Evolutionary conservation across 768 basidiomycete species (phyloP).

Genomic region (Termitomyces sp.): DNA sequence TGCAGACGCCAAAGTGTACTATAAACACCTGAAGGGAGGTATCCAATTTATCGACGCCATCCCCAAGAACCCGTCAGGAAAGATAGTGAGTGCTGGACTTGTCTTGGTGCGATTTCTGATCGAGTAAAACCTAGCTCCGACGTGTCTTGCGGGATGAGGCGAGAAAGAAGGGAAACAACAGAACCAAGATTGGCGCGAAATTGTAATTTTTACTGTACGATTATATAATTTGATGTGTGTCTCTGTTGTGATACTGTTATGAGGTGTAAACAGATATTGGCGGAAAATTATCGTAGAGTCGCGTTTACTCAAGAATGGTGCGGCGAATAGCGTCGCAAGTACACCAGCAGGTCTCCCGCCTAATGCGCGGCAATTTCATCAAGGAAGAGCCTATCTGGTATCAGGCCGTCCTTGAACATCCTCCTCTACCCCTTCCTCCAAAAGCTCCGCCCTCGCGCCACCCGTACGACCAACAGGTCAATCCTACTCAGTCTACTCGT

Average conservation of each 20-base stretch:
- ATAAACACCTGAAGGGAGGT: slow-evolving; percentile 59
- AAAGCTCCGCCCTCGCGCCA: slow-evolving; percentile 60
- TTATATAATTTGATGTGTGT: not conserved
- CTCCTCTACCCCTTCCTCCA: slow-evolving; percentile 83
- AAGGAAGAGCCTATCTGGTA: slow-evolving; percentile 76
- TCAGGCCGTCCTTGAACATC: slow-evolving; percentile 77
- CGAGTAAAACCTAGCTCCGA: slow-evolving; percentile 28
- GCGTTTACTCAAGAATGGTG: slow-evolving; percentile 44
- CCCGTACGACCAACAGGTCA: slow-evolving; percentile 39
- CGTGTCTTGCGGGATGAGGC: slow-evolving; percentile 51
- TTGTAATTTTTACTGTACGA: slow-evolving; percentile 5
- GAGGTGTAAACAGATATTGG: not conserved
- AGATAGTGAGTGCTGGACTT: slow-evolving; percentile 38
- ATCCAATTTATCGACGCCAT: slow-evolving; percentile 57
- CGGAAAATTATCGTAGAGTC: not conserved
- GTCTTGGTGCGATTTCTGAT: not conserved
- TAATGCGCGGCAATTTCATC: slow-evolving; percentile 63
- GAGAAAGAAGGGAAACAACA: slow-evolving; percentile 14
- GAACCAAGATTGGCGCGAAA: slow-evolving; percentile 4
- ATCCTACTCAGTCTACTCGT: slow-evolving; percentile 20
- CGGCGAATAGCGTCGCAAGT: slow-evolving; percentile 83
- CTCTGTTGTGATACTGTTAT: not conserved
- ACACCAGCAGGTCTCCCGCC: slow-evolving; percentile 79
- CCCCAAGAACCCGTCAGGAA: slow-evolving; percentile 72
- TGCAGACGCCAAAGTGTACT: slow-evolving; percentile 49